These are phyloP conservation scores for Fraxinus americana DNA, from an alignment of 257 asterid species.

Conservation along the genomic window DNA sequence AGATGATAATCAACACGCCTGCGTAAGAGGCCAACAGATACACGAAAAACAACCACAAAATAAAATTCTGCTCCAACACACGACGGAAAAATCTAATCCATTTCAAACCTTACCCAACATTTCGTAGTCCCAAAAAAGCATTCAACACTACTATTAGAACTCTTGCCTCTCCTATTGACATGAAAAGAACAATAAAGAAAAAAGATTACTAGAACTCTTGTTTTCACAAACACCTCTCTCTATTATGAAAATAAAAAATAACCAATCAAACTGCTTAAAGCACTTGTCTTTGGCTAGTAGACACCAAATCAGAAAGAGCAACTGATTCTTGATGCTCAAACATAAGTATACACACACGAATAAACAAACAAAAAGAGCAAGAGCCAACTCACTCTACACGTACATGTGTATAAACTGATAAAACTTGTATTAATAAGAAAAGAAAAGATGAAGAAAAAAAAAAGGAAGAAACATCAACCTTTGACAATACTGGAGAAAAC, in stretches of 20 bases:
- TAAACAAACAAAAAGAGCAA: constrained; percentile 3
- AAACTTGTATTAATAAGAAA: no score
- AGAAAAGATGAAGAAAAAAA: background rate
- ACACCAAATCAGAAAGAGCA: background rate
- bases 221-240: background rate
- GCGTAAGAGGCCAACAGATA: constrained; percentile 4
- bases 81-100: constrained; percentile 9
- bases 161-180: background rate
- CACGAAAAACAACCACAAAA: constrained; percentile 3
- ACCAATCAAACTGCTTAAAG: constrained; percentile 10
- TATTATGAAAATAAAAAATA: constrained; percentile 5
- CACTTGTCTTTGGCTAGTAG: background rate
- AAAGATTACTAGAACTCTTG: constrained; percentile 11
- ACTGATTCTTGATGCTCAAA: constrained; percentile 6
- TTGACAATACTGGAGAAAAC: constrained; percentile 23
- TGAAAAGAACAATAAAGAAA: background rate
- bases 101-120: constrained; percentile 8
- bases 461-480: constrained; percentile 35
- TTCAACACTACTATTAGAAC: constrained; percentile 9
- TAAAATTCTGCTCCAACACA: constrained; percentile 8
- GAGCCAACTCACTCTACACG: background rate
- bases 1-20: background rate
- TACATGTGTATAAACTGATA: background rate
- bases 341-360: constrained; percentile 2
- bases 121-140: constrained; percentile 5